Percentiles rank a stretch among this genome's conserved stretches.
Evolutionary conservation across 805 yeast genomes (phyloP).

Genomic region (Saturnispora bothae): DNA sequence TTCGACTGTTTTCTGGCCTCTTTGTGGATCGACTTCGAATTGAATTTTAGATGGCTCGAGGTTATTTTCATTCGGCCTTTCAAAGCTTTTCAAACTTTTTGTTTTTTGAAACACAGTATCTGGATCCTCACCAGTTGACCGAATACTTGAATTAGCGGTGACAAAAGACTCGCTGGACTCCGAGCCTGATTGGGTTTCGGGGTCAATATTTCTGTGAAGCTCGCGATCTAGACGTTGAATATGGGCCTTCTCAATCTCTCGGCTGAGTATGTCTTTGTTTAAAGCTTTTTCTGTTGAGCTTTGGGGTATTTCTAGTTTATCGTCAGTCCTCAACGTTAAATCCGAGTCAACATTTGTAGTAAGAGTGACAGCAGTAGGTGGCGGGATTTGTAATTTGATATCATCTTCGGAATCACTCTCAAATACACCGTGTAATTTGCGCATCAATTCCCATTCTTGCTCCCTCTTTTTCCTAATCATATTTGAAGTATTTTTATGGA

Average conservation of each 20-base stretch:
- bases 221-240: neutral
- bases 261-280: constrained; percentile 1
- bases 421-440: too few relatives aligned
- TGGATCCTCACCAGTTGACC: neutral
- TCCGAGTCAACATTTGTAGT: neutral
- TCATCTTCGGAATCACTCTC: neutral
- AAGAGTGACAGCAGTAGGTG: neutral
- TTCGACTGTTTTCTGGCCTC: neutral
- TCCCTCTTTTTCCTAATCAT: neutral
- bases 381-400: neutral
- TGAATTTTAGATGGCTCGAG: too few relatives aligned
- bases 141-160: too few relatives aligned
- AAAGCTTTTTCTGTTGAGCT: neutral
- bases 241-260: constrained; percentile 4
- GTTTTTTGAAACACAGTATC: too few relatives aligned
- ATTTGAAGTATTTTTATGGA: neutral
- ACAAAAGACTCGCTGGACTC: constrained; percentile 17
- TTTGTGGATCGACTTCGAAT: neutral
- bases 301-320: neutral
- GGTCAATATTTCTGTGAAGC: neutral
- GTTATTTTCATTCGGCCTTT: too few relatives aligned
- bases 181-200: neutral
- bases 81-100: too few relatives aligned
- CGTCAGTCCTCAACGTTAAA: neutral
- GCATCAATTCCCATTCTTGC: neutral